Evolutionary conservation across 768 basidiomycete genomes (phyloP).

Genomic region (Polyporus arcularius): DNA sequence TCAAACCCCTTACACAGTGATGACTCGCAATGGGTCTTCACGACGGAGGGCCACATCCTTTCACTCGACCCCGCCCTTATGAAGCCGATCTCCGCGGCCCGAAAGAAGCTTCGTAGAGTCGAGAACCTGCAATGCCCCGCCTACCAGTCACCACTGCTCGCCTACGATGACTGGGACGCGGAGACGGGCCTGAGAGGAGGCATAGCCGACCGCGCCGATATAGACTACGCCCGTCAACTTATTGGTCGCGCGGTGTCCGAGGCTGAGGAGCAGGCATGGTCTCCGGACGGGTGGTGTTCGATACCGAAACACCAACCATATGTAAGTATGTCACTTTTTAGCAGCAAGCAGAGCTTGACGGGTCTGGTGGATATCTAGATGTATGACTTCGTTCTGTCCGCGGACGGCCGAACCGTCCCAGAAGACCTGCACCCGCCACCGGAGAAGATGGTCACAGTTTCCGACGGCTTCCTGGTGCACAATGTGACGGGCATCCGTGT

Average conservation of each 20-base stretch:
- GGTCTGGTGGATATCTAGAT: conserved; percentile 46
- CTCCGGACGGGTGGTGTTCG: conserved; percentile 74
- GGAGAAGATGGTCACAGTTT: conserved; percentile 60
- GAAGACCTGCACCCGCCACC: conserved; percentile 74
- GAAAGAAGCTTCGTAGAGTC: conserved; percentile 60
- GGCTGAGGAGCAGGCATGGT: conserved; percentile 61
- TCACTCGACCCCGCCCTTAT: conserved; percentile 58
- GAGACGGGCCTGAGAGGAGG: conserved; percentile 59
- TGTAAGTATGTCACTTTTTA: conserved; percentile 44
- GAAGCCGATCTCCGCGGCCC: conserved; percentile 56
- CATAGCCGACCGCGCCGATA: conserved; percentile 70
- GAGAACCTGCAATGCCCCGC: conserved; percentile 75
- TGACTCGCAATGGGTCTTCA: conserved; percentile 87
- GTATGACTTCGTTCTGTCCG: conserved; percentile 79
- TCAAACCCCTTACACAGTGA: conserved; percentile 71
- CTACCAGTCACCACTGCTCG: conserved; percentile 52
- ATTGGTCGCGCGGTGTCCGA: conserved; percentile 53
- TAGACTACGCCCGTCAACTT: conserved; percentile 80
- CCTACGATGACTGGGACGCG: conserved; percentile 33
- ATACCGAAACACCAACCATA: conserved; percentile 66
- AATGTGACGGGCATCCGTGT: conserved; percentile 80
- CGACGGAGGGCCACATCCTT: conserved; percentile 94
- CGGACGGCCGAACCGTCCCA: conserved; percentile 49
- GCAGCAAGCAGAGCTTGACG: background rate
- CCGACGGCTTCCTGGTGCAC: conserved; percentile 73